Conservation (phyloP, 192 early-diverging fungal genomes). For the Backusella circina region DNA sequence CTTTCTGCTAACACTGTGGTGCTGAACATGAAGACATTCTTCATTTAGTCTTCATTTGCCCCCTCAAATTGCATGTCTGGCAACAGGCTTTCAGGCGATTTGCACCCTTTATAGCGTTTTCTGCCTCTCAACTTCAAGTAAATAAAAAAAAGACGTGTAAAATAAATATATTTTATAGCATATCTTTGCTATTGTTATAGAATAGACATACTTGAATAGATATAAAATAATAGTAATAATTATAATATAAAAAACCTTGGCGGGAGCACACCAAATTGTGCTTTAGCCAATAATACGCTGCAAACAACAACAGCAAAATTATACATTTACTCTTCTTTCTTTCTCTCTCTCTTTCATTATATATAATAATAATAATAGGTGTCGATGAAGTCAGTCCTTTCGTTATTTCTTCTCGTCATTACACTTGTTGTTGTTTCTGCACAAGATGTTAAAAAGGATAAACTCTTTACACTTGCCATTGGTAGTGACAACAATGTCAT, state of each 20-base stretch:
- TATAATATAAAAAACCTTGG: background rate
- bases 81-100: too few relatives aligned
- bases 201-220: too few relatives aligned
- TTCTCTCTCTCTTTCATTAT: background rate
- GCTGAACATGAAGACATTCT: too few relatives aligned
- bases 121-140: too few relatives aligned
- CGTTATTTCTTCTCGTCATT: slow-evolving; percentile 7
- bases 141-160: too few relatives aligned
- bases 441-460: slow-evolving; percentile 20
- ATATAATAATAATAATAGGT: background rate
- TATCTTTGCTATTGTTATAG: too few relatives aligned
- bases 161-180: too few relatives aligned
- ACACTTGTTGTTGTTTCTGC: background rate
- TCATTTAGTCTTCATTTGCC: too few relatives aligned
- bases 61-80: too few relatives aligned
- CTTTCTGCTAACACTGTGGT: too few relatives aligned
- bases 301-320: background rate
- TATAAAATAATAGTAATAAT: background rate
- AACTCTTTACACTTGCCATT: slow-evolving; percentile 12
- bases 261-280: background rate
- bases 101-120: too few relatives aligned
- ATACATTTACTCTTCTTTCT: background rate
- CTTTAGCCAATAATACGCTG: slow-evolving; percentile 3
- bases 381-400: slow-evolving; percentile 9
- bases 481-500: slow-evolving; percentile 38